Conservation (phyloP, 2,329 filamentous ascomycete genomes). For the Calonectria henricotiae region DNA sequence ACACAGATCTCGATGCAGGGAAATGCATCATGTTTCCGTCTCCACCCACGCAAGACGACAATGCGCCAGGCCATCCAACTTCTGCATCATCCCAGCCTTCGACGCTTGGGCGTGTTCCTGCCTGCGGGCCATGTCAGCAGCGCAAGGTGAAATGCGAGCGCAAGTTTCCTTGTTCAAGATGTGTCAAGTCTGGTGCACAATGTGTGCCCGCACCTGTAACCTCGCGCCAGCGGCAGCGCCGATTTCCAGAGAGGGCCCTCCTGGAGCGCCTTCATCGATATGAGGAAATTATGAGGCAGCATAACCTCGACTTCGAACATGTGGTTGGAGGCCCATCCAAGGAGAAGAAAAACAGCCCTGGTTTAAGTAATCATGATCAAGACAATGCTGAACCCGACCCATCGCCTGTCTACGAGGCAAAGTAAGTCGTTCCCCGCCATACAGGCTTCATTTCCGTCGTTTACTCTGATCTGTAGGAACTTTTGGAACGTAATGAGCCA, state of each 20-base stretch:
- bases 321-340: conserved; percentile 49
- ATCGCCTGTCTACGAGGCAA: conserved; percentile 1
- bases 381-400: background rate
- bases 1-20: too few relatives aligned
- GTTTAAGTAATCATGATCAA: background rate
- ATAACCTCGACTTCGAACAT: conserved; percentile 71
- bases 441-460: background rate
- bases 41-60: background rate
- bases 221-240: conserved; percentile 55
- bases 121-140: conserved; percentile 76
- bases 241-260: conserved; percentile 73
- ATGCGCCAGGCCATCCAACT: background rate
- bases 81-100: background rate
- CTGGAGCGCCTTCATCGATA: conserved; percentile 72
- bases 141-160: conserved; percentile 77
- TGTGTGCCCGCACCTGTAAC: conserved; percentile 62
- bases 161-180: conserved; percentile 72
- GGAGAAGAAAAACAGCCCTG: background rate
- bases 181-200: conserved; percentile 62
- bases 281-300: conserved; percentile 70
- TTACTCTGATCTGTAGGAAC: background rate
- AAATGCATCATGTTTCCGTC: conserved; percentile 6
- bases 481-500: conserved; percentile 23
- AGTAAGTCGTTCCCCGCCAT: background rate
- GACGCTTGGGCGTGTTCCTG: conserved; percentile 52